A percentile compares a stretch with the other conserved stretches of the same genome.
These are phyloP conservation scores for Globisporangium barbulae DNA, from an alignment of 352 stramenopile genomes.

Conservation along the genomic window DNA sequence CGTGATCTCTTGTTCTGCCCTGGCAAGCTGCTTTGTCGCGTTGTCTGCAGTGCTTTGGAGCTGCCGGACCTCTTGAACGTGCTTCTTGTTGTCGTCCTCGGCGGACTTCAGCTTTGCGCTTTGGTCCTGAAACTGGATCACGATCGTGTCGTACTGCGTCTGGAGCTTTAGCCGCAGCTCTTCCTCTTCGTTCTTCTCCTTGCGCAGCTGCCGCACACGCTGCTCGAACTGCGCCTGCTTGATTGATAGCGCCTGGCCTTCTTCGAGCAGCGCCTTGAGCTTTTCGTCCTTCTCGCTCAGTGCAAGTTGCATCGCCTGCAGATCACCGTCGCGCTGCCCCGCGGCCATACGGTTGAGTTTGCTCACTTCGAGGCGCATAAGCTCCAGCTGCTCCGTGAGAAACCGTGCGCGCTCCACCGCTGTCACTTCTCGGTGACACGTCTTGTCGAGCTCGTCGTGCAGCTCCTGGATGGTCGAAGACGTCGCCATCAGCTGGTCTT, in stretches of 20 bases:
- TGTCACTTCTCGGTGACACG: constrained; percentile 55
- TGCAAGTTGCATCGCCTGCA: constrained; percentile 58
- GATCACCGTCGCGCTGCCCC: constrained; percentile 36
- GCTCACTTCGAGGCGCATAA: constrained; percentile 53
- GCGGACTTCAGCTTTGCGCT: constrained; percentile 37
- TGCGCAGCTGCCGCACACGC: constrained; percentile 58
- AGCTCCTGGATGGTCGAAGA: constrained; percentile 64
- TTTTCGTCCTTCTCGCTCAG: constrained; percentile 74
- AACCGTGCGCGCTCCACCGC: constrained; percentile 60
- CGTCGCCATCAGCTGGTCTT: constrained; percentile 66
- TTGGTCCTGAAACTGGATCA: constrained; percentile 45
- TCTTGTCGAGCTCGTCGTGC: constrained; percentile 75
- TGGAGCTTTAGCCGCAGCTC: constrained; percentile 51
- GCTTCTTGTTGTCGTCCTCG: constrained; percentile 51
- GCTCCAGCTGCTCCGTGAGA: constrained; percentile 62
- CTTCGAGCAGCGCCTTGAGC: constrained; percentile 60
- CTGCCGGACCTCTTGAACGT: constrained; percentile 35
- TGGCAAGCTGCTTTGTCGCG: constrained; percentile 28
- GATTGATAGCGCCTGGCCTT: constrained; percentile 71
- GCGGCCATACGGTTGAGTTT: constrained; percentile 47
- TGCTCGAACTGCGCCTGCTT: constrained; percentile 78
- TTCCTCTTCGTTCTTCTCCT: constrained; percentile 79
- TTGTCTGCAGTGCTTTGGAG: constrained; percentile 21
- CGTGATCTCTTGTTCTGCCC: constrained; percentile 24
- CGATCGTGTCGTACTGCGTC: constrained; percentile 45